Conservation (phyloP, 2,329 filamentous ascomycete genomes). For the Fusarium torulosum region DNA sequence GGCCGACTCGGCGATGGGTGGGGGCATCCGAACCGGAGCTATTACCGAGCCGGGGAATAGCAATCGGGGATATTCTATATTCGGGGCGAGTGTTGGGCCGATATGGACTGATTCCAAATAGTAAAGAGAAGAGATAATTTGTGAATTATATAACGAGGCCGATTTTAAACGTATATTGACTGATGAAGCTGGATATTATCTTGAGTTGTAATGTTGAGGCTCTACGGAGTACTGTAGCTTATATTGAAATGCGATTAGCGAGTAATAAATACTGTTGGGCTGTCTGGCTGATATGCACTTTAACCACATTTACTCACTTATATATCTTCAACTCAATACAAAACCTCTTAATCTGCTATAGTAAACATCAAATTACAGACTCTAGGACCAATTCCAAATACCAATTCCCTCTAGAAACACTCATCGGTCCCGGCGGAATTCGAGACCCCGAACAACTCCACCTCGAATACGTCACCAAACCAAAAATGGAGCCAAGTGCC, state of each 20-base stretch:
- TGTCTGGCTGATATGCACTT: neutral
- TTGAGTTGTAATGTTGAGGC: neutral
- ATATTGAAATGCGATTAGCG: conserved; percentile 13
- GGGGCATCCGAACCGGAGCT: conserved; percentile 20
- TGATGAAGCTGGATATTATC: neutral
- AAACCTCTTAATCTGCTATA: neutral
- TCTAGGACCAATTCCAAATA: conserved; percentile 29
- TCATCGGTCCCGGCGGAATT: conserved; percentile 42
- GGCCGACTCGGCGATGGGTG: neutral
- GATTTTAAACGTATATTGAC: neutral
- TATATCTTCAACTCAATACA: neutral
- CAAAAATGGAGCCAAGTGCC: conserved; percentile 40
- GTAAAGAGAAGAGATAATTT: neutral
- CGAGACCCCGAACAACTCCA: conserved; percentile 36
- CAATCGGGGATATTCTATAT: neutral
- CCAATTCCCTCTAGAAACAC: neutral
- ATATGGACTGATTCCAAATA: conserved; percentile 27
- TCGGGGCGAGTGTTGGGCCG: conserved; percentile 22
- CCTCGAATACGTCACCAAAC: conserved; percentile 40
- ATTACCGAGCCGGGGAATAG: conserved; percentile 38
- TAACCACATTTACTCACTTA: conserved; percentile 23
- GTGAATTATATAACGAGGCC: conserved; percentile 16
- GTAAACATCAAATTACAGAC: neutral
- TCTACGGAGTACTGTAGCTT: neutral
- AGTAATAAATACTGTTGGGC: neutral